Conservation (phyloP, 257 asterid genomes). For the Jacaranda mimosifolia region DNA sequence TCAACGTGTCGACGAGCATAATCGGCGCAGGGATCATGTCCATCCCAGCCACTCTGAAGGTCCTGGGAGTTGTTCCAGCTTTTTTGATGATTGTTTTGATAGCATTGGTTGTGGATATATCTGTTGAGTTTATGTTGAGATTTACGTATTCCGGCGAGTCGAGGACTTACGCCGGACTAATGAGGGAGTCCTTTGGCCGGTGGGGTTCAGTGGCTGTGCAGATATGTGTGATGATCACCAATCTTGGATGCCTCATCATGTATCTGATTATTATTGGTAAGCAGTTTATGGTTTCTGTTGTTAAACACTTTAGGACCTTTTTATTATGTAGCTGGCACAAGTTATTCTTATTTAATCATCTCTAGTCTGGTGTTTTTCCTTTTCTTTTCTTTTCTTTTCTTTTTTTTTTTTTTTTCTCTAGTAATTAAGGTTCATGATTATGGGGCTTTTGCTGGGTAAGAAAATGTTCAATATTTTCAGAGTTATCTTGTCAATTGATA, state of each 20-base stretch:
- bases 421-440: neutral
- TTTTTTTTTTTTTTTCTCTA: too few species aligned
- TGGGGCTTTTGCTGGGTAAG: too few species aligned
- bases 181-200: conserved; percentile 89
- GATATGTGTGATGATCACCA: conserved; percentile 78
- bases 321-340: neutral
- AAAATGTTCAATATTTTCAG: too few species aligned
- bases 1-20: conserved; percentile 90
- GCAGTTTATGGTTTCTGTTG: neutral
- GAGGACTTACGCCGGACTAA: conserved; percentile 80
- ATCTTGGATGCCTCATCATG: conserved; percentile 90
- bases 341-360: neutral
- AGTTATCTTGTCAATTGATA: neutral
- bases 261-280: conserved; percentile 88
- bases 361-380: neutral
- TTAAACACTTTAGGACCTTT: neutral
- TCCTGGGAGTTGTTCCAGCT: conserved; percentile 85
- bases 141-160: conserved; percentile 82
- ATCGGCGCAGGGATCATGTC: conserved; percentile 99
- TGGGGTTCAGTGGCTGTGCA: conserved; percentile 79
- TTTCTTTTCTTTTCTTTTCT: too few species aligned
- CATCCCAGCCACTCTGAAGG: conserved; percentile 91
- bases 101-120: conserved; percentile 71
- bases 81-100: conserved; percentile 65
- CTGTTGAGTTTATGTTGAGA: conserved; percentile 88